These are phyloP conservation scores for Podospora appendiculata DNA, from an alignment of 495 filamentous ascomycete species.

Conservation along the genomic window DNA sequence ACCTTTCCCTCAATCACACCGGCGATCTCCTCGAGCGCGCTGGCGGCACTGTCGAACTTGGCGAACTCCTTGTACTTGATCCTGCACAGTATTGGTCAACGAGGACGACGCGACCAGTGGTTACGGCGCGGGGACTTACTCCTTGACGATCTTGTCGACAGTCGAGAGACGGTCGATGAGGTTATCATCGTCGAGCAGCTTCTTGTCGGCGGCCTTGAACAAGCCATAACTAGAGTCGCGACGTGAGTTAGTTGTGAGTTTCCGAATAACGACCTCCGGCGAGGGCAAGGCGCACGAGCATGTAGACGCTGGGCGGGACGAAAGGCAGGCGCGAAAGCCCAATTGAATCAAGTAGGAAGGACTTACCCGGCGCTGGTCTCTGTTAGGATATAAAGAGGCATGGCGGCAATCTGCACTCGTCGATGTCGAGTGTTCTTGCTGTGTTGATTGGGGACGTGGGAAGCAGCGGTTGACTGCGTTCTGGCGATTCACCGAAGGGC, in stretches of 20 bases:
- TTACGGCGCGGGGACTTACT: slow-evolving; percentile 51
- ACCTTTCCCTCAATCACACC: slow-evolving; percentile 90
- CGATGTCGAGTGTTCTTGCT: slow-evolving; percentile 18
- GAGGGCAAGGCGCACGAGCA: too few species aligned
- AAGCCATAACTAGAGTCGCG: slow-evolving; percentile 61
- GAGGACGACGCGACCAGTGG: background rate
- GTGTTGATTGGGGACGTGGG: slow-evolving; percentile 15
- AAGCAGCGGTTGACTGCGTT: slow-evolving; percentile 24
- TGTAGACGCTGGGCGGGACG: too few species aligned
- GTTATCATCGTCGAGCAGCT: slow-evolving; percentile 81
- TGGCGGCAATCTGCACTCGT: slow-evolving; percentile 24
- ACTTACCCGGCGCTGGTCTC: slow-evolving; percentile 84
- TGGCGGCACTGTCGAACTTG: slow-evolving; percentile 89
- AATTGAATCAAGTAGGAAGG: slow-evolving; percentile 6
- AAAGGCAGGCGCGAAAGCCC: background rate
- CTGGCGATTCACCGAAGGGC: slow-evolving; percentile 15
- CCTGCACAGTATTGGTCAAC: slow-evolving; percentile 35
- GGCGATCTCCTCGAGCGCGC: slow-evolving; percentile 80
- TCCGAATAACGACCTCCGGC: too few species aligned
- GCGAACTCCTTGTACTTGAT: slow-evolving; percentile 93
- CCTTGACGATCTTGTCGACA: slow-evolving; percentile 74
- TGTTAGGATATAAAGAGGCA: slow-evolving; percentile 76
- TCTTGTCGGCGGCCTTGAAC: slow-evolving; percentile 97
- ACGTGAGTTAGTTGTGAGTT: too few species aligned
- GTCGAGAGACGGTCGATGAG: slow-evolving; percentile 64